These are phyloP conservation scores for Fusarium sp. DNA, from an alignment of 2,329 filamentous ascomycete species.

Conservation along the genomic window DNA sequence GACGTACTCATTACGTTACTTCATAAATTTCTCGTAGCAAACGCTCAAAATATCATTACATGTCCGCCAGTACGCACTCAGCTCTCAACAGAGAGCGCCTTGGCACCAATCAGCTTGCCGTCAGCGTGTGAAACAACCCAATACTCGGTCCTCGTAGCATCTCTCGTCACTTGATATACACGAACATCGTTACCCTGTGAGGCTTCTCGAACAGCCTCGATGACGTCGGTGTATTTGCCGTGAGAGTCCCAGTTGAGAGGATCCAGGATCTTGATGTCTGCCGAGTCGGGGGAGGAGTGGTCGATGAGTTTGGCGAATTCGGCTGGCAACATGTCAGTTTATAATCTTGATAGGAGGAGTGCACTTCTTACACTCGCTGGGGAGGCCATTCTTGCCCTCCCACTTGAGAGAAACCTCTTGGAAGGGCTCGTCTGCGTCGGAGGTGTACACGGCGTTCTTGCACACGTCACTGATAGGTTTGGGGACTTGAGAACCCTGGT, in stretches of 20 bases:
- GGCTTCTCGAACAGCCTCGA: slow-evolving; percentile 74
- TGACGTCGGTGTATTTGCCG: slow-evolving; percentile 73
- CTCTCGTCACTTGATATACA: slow-evolving; percentile 76
- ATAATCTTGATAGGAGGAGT: not conserved
- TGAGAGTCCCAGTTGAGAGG: slow-evolving; percentile 77
- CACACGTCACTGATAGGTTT: slow-evolving; percentile 59
- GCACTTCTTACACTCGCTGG: slow-evolving; percentile 65
- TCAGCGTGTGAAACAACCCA: slow-evolving; percentile 76
- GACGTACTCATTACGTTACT: not conserved
- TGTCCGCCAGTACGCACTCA: slow-evolving; percentile 4
- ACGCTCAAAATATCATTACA: not conserved
- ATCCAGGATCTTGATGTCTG: slow-evolving; percentile 71
- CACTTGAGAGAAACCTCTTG: slow-evolving; percentile 76
- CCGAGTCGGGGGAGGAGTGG: slow-evolving; percentile 61
- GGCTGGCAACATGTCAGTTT: slow-evolving; percentile 54
- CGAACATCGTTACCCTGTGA: slow-evolving; percentile 73
- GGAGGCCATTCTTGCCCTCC: slow-evolving; percentile 60
- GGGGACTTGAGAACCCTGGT: slow-evolving; percentile 68
- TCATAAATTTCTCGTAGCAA: not conserved
- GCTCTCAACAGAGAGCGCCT: slow-evolving; percentile 78
- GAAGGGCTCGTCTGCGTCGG: slow-evolving; percentile 88
- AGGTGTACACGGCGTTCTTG: slow-evolving; percentile 72
- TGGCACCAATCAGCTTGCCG: slow-evolving; percentile 76
- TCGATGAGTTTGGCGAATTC: slow-evolving; percentile 75
- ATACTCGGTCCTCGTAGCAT: slow-evolving; percentile 75